Conservation (phyloP, 495 filamentous ascomycete species). For the Talaromyces ruber region DNA sequence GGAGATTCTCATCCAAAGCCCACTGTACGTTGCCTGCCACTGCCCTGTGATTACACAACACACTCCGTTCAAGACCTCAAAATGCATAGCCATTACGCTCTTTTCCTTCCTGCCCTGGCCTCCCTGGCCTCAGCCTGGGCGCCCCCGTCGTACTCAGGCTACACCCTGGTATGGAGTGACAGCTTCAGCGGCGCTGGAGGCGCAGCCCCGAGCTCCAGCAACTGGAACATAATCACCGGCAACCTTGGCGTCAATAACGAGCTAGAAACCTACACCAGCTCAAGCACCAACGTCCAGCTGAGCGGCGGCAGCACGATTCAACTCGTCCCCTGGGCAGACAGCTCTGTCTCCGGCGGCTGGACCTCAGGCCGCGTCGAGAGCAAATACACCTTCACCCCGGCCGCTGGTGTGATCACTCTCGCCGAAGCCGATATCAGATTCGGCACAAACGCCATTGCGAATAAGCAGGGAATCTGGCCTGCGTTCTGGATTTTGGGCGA, state of each 20-base stretch:
- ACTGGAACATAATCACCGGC: constrained; percentile 6
- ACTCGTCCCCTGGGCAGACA: constrained; percentile 5
- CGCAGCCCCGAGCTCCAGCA: not conserved
- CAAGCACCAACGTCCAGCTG: constrained; percentile 2
- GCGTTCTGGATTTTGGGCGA: constrained; percentile 5
- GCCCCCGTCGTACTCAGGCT: constrained; percentile 5
- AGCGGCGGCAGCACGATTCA: constrained; percentile 7
- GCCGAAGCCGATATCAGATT: constrained; percentile 6
- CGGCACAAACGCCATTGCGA: not conserved
- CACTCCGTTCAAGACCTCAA: not conserved
- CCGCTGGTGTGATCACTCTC: not conserved
- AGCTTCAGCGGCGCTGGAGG: not conserved
- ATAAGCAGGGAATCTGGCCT: constrained; percentile 6
- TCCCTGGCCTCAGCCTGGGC: constrained; percentile 5
- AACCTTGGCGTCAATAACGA: constrained; percentile 1
- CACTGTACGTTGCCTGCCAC: not conserved
- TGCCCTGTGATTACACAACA: not conserved
- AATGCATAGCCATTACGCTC: not conserved
- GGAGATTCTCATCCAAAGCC: not conserved
- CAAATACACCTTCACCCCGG: constrained; percentile 4
- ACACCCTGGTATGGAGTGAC: constrained; percentile 5
- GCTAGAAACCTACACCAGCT: constrained; percentile 7
- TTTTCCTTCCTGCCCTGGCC: not conserved
- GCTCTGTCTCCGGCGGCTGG: constrained; percentile 7
- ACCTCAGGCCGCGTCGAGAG: constrained; percentile 7